Percentiles rank a stretch among this genome's conserved stretches.
These are phyloP conservation scores for Infundibulicybe gibba DNA, from an alignment of 768 basidiomycete species.

Conservation along the genomic window DNA sequence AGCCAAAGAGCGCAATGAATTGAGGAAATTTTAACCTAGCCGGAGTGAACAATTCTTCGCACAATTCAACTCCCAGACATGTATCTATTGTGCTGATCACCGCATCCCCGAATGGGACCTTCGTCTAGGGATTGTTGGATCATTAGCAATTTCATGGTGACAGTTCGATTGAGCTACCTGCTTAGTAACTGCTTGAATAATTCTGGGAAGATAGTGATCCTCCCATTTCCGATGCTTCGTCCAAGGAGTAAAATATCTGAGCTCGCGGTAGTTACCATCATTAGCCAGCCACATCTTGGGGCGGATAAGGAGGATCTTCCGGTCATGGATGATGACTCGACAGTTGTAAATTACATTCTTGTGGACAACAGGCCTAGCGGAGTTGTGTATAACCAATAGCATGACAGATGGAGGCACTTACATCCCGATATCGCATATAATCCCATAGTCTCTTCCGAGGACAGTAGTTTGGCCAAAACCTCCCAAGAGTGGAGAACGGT, in stretches of 20 bases:
- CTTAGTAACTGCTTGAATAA: constrained; percentile 83
- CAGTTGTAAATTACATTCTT: constrained; percentile 99
- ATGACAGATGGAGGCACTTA: constrained; percentile 28
- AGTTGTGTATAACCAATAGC: not conserved
- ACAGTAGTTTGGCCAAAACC: constrained; percentile 86
- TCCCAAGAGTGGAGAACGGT: constrained; percentile 98
- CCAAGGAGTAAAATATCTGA: constrained; percentile 95
- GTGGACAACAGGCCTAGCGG: constrained; percentile 88
- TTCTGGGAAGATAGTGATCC: constrained; percentile 87
- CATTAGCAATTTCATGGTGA: not conserved
- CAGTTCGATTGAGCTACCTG: constrained; percentile 49
- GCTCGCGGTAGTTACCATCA: constrained; percentile 93
- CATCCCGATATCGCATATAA: constrained; percentile 98
- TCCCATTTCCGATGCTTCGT: constrained; percentile 84
- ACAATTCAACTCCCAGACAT: constrained; percentile 94
- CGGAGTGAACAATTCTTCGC: constrained; percentile 97
- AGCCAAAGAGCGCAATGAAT: not conserved
- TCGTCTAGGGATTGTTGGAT: constrained; percentile 42
- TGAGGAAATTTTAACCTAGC: constrained; percentile 65
- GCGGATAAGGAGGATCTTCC: constrained; percentile 88
- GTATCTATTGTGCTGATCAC: constrained; percentile 93
- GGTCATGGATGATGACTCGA: constrained; percentile 82
- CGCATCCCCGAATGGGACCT: constrained; percentile 95
- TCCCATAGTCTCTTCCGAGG: constrained; percentile 75
- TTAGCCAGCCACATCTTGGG: constrained; percentile 99